Evolutionary conservation across 1,284 basidiomycete genomes (phyloP).

Genomic region (Abortiporus biennis): DNA sequence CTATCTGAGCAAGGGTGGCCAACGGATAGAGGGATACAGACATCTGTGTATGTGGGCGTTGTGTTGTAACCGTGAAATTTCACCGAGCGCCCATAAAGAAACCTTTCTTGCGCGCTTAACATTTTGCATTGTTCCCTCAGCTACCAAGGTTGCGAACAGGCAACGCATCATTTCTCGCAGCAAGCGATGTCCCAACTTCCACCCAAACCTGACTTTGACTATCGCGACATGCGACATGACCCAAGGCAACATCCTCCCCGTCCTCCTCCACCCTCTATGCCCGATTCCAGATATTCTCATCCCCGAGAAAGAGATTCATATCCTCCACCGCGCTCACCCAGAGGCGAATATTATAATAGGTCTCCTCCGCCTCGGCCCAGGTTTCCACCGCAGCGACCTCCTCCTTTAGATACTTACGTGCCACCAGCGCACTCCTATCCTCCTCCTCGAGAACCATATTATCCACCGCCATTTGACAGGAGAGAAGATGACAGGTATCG

Average conservation of each 20-base stretch:
- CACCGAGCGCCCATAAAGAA: no score
- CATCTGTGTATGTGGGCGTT: no score
- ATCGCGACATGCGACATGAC: no score
- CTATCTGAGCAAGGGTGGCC: constrained; percentile 75
- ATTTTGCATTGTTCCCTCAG: no score
- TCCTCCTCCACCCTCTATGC: constrained; percentile 5
- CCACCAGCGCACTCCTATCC: constrained; percentile 11
- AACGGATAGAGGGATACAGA: constrained; percentile 73
- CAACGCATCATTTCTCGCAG: no score
- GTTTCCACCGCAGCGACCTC: constrained; percentile 19
- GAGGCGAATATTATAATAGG: no score
- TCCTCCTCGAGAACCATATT: constrained; percentile 14
- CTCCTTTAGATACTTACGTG: constrained; percentile 19
- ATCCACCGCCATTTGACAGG: constrained; percentile 13
- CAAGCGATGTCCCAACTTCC: constrained; percentile 26
- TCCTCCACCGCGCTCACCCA: constrained; percentile 13
- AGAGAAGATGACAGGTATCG: constrained; percentile 20
- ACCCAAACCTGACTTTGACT: constrained; percentile 28
- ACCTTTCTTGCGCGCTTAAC: no score
- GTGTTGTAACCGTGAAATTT: no score
- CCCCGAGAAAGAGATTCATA: constrained; percentile 8
- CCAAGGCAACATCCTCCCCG: constrained; percentile 11
- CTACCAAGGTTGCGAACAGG: no score
- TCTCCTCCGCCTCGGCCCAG: constrained; percentile 14
- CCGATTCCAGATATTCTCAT: not conserved